Conservation (phyloP, 179 eudicot genomes). For the Spinacia oleracea region DNA sequence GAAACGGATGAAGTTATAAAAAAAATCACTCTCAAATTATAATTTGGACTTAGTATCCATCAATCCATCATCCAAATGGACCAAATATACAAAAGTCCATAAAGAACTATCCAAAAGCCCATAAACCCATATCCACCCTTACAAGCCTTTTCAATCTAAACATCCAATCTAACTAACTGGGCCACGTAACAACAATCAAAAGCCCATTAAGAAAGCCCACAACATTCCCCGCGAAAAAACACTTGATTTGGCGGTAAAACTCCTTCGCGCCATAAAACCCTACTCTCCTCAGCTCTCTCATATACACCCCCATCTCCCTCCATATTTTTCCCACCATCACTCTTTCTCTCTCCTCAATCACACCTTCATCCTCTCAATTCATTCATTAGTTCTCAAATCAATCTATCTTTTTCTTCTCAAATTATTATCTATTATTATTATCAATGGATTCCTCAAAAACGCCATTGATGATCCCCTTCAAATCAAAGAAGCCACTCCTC, state of each 20-base stretch:
- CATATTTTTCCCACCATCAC: background rate
- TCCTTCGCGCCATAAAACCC: slow-evolving; percentile 53
- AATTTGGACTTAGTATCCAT: no score
- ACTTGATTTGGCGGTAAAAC: slow-evolving; percentile 11
- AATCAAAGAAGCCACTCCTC: slow-evolving; percentile 45
- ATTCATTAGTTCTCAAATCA: no score
- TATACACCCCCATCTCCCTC: slow-evolving; percentile 3
- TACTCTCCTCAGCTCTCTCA: background rate
- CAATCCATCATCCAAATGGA: no score
- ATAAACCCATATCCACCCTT: background rate
- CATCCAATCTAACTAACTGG: background rate
- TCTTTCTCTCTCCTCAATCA: slow-evolving; percentile 10
- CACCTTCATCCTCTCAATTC: background rate
- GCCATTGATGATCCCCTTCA: slow-evolving; percentile 35
- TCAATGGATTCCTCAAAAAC: slow-evolving; percentile 36
- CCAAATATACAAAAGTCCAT: no score
- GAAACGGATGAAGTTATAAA: no score
- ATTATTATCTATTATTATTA: background rate
- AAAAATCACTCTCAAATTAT: no score
- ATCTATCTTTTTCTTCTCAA: no score
- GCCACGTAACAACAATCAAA: background rate
- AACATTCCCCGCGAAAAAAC: slow-evolving; percentile 37
- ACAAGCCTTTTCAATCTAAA: background rate
- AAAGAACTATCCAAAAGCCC: no score
- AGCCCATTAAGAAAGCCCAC: slow-evolving; percentile 34